Conservation (phyloP, 352 stramenopile genomes). For the Phytopythium aichiense region DNA sequence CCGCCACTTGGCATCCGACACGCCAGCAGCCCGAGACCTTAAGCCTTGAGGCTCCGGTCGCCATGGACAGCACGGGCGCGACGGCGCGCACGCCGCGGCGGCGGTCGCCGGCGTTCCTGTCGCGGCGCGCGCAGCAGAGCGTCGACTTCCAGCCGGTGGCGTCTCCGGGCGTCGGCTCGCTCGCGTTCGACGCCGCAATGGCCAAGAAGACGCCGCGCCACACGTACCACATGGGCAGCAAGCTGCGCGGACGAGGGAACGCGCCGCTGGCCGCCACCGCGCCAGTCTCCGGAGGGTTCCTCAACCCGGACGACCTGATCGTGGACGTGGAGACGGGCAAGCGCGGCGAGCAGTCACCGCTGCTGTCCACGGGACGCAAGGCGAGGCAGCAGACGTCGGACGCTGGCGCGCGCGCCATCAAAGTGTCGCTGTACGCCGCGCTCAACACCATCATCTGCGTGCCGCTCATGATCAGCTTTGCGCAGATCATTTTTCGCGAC, state of each 20-base stretch:
- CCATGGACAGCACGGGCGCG: constrained; percentile 80
- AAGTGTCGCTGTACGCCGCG: constrained; percentile 82
- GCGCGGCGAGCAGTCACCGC: constrained; percentile 12
- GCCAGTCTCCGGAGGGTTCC: neutral
- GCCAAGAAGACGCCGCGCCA: constrained; percentile 48
- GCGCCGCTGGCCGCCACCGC: neutral
- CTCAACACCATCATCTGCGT: constrained; percentile 95
- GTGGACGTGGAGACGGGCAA: constrained; percentile 18
- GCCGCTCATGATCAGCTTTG: constrained; percentile 90
- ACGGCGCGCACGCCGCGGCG: constrained; percentile 67
- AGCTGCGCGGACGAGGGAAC: constrained; percentile 6
- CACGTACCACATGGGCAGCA: constrained; percentile 36
- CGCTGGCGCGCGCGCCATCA: constrained; percentile 17
- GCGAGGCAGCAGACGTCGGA: constrained; percentile 11
- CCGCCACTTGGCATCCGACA: neutral
- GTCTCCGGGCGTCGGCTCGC: constrained; percentile 23
- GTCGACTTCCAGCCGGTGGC: constrained; percentile 12
- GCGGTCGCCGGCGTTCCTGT: constrained; percentile 20
- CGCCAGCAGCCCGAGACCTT: neutral
- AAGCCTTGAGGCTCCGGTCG: neutral
- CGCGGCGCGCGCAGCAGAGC: constrained; percentile 9
- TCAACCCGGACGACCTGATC: constrained; percentile 23
- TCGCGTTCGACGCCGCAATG: constrained; percentile 25
- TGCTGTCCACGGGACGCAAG: constrained; percentile 15
- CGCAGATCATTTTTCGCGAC: constrained; percentile 94